Evolutionary conservation across 345 rosid species (phyloP).

Genomic region (Reutealis trisperma): DNA sequence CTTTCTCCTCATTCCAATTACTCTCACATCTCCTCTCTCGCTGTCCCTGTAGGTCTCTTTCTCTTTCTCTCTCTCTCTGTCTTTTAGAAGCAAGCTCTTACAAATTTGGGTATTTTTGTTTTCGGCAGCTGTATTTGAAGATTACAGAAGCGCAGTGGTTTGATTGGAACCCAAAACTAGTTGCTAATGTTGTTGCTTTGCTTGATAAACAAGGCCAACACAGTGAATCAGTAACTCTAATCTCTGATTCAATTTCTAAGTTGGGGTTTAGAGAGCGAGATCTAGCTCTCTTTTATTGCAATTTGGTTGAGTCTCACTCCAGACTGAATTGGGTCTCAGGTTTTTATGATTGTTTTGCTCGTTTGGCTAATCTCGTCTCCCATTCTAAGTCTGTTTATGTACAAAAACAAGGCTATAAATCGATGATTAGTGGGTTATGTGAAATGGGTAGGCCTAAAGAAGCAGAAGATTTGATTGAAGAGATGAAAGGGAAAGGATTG

Average conservation of each 20-base stretch:
- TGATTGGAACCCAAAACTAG: constrained; percentile 78
- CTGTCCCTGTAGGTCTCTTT: constrained; percentile 58
- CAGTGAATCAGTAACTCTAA: constrained; percentile 47
- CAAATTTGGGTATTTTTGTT: not conserved
- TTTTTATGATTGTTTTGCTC: constrained; percentile 41
- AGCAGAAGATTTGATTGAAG: constrained; percentile 54
- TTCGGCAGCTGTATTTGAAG: constrained; percentile 53
- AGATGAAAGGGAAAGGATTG: constrained; percentile 46
- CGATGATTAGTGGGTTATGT: constrained; percentile 63
- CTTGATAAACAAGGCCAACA: constrained; percentile 56
- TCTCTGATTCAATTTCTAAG: constrained; percentile 46
- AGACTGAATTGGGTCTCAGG: constrained; percentile 49
- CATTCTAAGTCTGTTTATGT: constrained; percentile 60
- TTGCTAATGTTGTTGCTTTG: constrained; percentile 60
- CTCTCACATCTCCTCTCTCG: constrained; percentile 49
- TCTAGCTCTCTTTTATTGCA: constrained; percentile 50
- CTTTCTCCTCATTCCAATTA: constrained; percentile 56
- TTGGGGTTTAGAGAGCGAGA: constrained; percentile 56
- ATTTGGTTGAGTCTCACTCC: constrained; percentile 55
- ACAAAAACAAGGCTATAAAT: constrained; percentile 60
- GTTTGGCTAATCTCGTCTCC: constrained; percentile 39
- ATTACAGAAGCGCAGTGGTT: constrained; percentile 75
- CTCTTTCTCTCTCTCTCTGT: not conserved
- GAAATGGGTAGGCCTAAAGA: constrained; percentile 61
- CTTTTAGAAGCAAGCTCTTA: not conserved